Base-by-base conservation (phyloP, 169 alveolate genomes). In the Cryptosporidium canis region DNA sequence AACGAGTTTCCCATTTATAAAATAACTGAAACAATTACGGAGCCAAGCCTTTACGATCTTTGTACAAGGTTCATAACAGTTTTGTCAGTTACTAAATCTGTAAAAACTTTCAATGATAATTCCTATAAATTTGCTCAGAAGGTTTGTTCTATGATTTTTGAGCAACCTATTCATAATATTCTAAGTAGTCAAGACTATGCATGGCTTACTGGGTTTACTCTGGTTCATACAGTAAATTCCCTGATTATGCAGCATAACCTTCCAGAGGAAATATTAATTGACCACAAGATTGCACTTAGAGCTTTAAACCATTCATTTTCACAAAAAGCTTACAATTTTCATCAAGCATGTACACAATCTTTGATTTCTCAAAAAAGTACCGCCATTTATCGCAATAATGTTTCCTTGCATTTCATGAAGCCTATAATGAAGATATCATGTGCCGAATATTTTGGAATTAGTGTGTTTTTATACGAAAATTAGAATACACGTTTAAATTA, bases 261-360 rank as follows among this genome's bases (percentile, higher is more conserved):
- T 29, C 72, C 87, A 0, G 43, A 44, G 21, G 72, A 35, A 77
- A 33, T 77, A 14, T 58, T 41, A 6, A 45, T 77, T 14, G 41
- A 58, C 31, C 87, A 77, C 39, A 58, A 55, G 61, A 77, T 39
- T 58, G 70, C 72, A 27, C 58, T 77, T 44, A 77, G 72, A 35
- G 87, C 87, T 39, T 31, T 77, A 21, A 77, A 77, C 51, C 37
- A 77, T 58, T 24, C 87, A 18, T 58, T 77, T 5, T 77, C 87
- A n/a, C 87, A 77, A 18, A 31, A 37, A 39, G 21, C 24, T 24
- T 77, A 77, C 27, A 77, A 77, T 39, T 55, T 77, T 12, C 72
- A 77, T 45, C 87, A 77, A 12, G 87, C 87, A 39, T 77, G 87
- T 31, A 77, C 87, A 14, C 87, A 77, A 37, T 77, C 87, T 18